Base-by-base conservation (phyloP, 176 grass and related monocot genomes). In the Triticum monococcum region DNA sequence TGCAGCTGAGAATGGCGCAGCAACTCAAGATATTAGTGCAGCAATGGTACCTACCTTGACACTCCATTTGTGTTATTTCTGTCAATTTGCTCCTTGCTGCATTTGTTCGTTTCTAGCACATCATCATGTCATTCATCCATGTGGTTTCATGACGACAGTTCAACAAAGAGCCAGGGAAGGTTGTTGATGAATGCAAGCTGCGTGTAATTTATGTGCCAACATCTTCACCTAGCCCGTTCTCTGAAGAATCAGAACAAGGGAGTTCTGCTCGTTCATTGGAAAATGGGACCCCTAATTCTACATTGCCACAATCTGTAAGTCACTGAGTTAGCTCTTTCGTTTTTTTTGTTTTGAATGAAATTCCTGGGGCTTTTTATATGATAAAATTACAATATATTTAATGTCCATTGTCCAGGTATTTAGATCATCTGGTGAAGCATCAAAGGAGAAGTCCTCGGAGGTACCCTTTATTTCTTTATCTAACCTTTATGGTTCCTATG, bases 181-280 rank as follows among this genome's bases (percentile, higher is more conserved):
- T 91, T 79, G 89, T 99, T 30, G 97, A 96, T 38, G 97, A 99
- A 87, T 96, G 88, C 87, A 99, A 99, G 81, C 87, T 99, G 80
- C 86, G 90, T 43, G 97, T 99, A 73, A 68, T 92, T n/a, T 99
- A 90, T 86, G 84, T 93, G 72, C 97, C 85, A 75, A 87, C 86
- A 43, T 93, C 85, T 82, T 85, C 78, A 36, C 90, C 97, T 25
- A 91, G 83, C 23, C 74, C 80, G 5, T 83, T 99, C 61, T 85
- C 65, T 68, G 94, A 99, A 82, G 97, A 99, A 45, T 80, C 94
- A 59, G 97, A 99, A 85, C 92, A 96, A 90, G 90, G 93, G 33
- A 90, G 85, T 89, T 96, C 97, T 50, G 71, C 92, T 86, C 85
- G 83, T 45, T 88, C 88, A 40, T 94, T 88, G 62, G 86, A 93